Evolutionary conservation across 495 filamentous ascomycete species (phyloP), one percentile per base, ranked within the genome.

Genomic region (Cercophora sp.): DNA sequence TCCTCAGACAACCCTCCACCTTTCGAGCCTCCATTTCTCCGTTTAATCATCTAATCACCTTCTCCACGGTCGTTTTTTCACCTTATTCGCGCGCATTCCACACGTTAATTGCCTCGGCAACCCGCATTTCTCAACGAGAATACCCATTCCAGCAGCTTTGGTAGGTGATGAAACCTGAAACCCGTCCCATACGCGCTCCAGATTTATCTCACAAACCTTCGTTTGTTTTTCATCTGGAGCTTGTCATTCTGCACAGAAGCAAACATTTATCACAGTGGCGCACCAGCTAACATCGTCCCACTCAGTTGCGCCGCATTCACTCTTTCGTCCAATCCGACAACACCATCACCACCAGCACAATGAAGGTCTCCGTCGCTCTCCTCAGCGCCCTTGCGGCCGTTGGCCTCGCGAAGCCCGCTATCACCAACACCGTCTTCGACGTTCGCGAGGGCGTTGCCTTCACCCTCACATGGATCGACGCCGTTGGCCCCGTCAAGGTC

Each of bases 401-500:
- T 41, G 74, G 48, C 31, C 56, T 62, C 45, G 74, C 71, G 45
- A 55, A 62, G 56, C 54, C 62, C 40, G 40, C 40, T n/a, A 44
- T 78, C 59, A 69, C 65, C 69, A 77, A 77, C 68, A 62, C 51
- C 48, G 49, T 54, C 55, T 77, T 67, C 53, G 41, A 65, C 9
- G 63, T 76, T 29, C 5, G 41, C 32, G 70, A 60, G 50, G 72
- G 67, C 45, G 29, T 60, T 52, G 58, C 70, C 24, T 76, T 76
- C 59, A 69, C 66, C 46, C 52, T 78, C 41, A 70, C 56, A 41
- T 78, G 71, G 73, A 34, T 51, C 19, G 60, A 55, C 25, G 72
- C 70, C 16, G 16, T 47, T 13, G 70, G 68, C 6, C 57, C 68
- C 5, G 71, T 76, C 49, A 70, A 64, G 34, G 51, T 78, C 36